Percentiles rank a stretch among this genome's conserved stretches.
Evolutionary conservation across 1,139 yeast genomes (phyloP).

Genomic region (Taphrina flavorubra): DNA sequence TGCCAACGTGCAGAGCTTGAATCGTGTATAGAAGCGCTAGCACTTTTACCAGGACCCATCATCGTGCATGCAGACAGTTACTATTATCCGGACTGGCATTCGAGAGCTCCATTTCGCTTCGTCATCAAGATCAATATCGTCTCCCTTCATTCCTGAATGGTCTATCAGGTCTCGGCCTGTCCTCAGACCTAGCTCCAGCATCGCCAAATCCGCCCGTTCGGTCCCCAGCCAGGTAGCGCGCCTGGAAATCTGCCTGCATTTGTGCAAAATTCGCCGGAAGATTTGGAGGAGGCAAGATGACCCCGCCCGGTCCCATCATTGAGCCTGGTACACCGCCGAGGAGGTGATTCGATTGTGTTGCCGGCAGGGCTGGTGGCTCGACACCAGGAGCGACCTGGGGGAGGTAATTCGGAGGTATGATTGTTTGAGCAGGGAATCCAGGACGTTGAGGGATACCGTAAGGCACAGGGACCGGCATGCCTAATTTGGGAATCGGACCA

Average conservation of each 20-base stretch:
- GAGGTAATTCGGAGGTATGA: constrained; percentile 18
- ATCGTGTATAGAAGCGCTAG: no score
- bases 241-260: constrained; percentile 37
- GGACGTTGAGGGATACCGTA: constrained; percentile 41
- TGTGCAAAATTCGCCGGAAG: constrained; percentile 39
- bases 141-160: constrained; percentile 25
- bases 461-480: constrained; percentile 48
- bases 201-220: constrained; percentile 15
- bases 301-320: constrained; percentile 31
- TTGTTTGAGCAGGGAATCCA: constrained; percentile 40
- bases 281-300: constrained; percentile 32
- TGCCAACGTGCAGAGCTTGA: no score
- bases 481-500: constrained; percentile 47
- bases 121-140: constrained; percentile 9
- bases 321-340: constrained; percentile 24
- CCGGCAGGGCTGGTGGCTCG: constrained; percentile 42
- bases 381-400: constrained; percentile 43
- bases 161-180: constrained; percentile 15
- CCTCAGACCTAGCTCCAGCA: constrained; percentile 1
- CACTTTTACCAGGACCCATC: no score
- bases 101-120: no score
- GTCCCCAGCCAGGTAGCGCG: constrained; percentile 31
- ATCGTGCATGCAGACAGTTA: no score
- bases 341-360: constrained; percentile 16
- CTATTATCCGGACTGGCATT: no score